These are phyloP conservation scores for Saturnispora galanensis DNA, from an alignment of 805 yeast species.

Conservation along the genomic window DNA sequence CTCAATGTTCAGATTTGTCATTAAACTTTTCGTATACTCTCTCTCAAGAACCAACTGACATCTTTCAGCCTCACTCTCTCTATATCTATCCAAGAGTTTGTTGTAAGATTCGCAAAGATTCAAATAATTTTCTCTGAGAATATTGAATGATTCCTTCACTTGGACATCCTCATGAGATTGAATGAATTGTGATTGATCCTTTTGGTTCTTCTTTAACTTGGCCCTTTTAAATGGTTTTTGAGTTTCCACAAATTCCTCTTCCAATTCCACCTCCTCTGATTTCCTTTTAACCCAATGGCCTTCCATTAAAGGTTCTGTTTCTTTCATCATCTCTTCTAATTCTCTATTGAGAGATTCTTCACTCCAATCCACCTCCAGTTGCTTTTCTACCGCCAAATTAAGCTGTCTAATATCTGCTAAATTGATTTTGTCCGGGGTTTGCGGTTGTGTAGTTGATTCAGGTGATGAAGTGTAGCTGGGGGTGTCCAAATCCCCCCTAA, in stretches of 20 bases:
- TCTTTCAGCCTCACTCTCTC: slow-evolving; percentile 19
- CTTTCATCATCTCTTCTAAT: slow-evolving; percentile 3
- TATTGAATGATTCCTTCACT: background rate
- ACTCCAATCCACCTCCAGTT: slow-evolving; percentile 2
- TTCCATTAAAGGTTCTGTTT: slow-evolving; percentile 2
- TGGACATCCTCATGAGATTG: background rate
- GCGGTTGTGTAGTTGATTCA: slow-evolving; percentile 3
- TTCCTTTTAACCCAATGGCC: background rate
- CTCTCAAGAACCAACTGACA: slow-evolving; percentile 16
- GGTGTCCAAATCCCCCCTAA: background rate
- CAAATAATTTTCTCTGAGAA: slow-evolving; percentile 3
- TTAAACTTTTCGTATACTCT: slow-evolving; percentile 18
- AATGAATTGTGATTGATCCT: background rate
- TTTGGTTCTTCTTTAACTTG: background rate
- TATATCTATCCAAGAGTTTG: background rate
- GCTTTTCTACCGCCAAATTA: background rate
- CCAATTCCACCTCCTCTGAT: background rate
- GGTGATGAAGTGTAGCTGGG: slow-evolving; percentile 3
- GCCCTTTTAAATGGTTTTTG: no score
- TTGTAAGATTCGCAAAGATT: slow-evolving; percentile 6
- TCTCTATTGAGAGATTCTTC: slow-evolving; percentile 3
- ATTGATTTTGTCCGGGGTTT: slow-evolving; percentile 1
- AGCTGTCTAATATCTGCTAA: background rate
- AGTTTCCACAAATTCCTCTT: background rate
- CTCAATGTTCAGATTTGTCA: slow-evolving; percentile 19